These are phyloP conservation scores for Cenchrus purpureus DNA, from an alignment of 176 grass and related monocot genomes.

Conservation along the genomic window DNA sequence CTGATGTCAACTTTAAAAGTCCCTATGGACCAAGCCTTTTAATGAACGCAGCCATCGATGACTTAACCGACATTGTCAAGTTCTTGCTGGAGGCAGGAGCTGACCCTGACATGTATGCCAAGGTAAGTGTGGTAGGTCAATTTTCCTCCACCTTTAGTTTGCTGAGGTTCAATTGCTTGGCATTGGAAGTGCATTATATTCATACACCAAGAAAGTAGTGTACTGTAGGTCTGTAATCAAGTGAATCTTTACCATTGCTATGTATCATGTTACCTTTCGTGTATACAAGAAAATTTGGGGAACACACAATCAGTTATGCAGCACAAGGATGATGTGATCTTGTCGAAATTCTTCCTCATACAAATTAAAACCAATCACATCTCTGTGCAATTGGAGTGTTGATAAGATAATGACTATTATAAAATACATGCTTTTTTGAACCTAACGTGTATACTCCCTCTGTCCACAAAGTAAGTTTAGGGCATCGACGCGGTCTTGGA, in stretches of 20 bases:
- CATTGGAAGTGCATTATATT: background rate
- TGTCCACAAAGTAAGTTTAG: too few species aligned
- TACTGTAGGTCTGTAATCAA: background rate
- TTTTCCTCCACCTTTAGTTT: background rate
- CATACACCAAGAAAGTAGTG: background rate
- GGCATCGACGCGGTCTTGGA: too few species aligned
- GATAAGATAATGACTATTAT: background rate
- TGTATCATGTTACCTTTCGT: background rate
- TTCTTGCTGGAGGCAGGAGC: slow-evolving; percentile 53
- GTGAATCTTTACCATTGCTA: background rate
- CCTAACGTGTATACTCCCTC: too few species aligned
- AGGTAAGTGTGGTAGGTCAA: background rate
- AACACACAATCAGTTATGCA: background rate
- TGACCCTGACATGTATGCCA: slow-evolving; percentile 42
- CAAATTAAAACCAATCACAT: background rate
- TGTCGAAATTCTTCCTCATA: background rate
- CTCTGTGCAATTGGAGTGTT: background rate
- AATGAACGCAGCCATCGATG: slow-evolving; percentile 14
- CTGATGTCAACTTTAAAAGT: slow-evolving; percentile 27
- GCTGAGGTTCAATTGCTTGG: background rate
- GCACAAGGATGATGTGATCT: background rate
- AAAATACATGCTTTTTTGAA: background rate
- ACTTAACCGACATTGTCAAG: slow-evolving; percentile 35
- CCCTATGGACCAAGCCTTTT: slow-evolving; percentile 28
- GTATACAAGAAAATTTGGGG: background rate